A percentile compares a stretch with the other conserved stretches of the same genome.
Evolutionary conservation across 208 protist species (phyloP).

Genomic region (Polymyxa betae): DNA sequence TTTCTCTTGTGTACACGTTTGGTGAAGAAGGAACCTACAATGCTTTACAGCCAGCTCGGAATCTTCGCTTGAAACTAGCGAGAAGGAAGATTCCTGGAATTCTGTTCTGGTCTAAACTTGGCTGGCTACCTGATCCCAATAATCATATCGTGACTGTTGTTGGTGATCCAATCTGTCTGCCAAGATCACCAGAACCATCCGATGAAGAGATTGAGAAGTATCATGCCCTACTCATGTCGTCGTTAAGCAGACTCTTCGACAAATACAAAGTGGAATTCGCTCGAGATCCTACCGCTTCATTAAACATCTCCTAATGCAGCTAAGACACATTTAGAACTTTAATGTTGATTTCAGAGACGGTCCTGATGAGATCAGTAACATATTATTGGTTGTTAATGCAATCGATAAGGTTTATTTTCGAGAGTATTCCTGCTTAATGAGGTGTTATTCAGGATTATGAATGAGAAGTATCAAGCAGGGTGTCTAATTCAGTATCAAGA

Average conservation of each 20-base stretch:
- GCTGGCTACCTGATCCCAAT: conserved; percentile 34
- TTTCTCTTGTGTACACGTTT: conserved; percentile 38
- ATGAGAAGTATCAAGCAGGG: too few relatives aligned
- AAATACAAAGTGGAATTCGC: conserved; percentile 16
- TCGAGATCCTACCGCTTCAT: background rate
- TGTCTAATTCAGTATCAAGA: too few relatives aligned
- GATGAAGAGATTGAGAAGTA: conserved; percentile 14
- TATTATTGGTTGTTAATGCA: too few relatives aligned
- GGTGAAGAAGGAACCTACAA: conserved; percentile 10
- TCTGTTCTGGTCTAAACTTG: conserved; percentile 27
- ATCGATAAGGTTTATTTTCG: too few relatives aligned
- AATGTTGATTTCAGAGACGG: too few relatives aligned
- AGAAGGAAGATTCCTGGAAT: conserved; percentile 4
- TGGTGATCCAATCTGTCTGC: background rate
- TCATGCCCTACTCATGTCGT: background rate
- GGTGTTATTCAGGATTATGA: too few relatives aligned
- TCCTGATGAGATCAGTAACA: too few relatives aligned
- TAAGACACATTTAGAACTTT: too few relatives aligned
- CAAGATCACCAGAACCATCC: background rate
- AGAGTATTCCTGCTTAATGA: too few relatives aligned
- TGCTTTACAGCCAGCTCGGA: background rate
- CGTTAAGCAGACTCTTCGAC: background rate
- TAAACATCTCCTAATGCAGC: conserved; percentile 11
- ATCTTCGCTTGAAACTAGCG: background rate
- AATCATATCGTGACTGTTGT: conserved; percentile 15